These are phyloP conservation scores for Sarocladiaceae sp. DNA, from an alignment of 2,329 filamentous ascomycete species.

Conservation along the genomic window DNA sequence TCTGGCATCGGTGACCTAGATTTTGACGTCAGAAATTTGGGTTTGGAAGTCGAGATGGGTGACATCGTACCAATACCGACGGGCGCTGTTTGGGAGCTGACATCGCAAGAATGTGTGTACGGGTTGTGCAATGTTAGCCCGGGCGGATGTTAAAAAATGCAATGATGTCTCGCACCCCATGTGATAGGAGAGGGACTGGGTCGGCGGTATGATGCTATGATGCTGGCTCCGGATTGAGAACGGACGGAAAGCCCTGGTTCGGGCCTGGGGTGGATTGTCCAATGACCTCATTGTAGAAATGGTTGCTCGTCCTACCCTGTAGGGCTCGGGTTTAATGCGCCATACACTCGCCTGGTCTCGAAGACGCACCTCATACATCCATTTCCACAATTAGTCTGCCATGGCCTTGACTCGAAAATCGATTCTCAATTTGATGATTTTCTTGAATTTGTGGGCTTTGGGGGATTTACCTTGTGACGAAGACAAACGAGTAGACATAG, in stretches of 20 bases:
- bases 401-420: too few relatives aligned
- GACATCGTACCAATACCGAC: slow-evolving; percentile 52
- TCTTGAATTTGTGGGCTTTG: too few relatives aligned
- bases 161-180: background rate
- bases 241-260: too few relatives aligned
- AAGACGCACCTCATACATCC: too few relatives aligned
- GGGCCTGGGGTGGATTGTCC: background rate
- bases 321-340: background rate
- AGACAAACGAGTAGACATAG: too few relatives aligned
- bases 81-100: slow-evolving; percentile 47
- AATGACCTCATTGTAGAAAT: slow-evolving; percentile 3
- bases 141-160: background rate
- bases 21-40: background rate
- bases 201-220: too few relatives aligned
- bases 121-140: background rate
- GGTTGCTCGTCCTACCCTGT: background rate
- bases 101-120: slow-evolving; percentile 25
- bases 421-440: too few relatives aligned
- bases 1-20: slow-evolving; percentile 32
- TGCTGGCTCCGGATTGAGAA: background rate
- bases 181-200: background rate
- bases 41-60: background rate
- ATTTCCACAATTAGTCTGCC: too few relatives aligned
- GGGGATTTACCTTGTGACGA: too few relatives aligned
- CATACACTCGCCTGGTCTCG: too few relatives aligned